A percentile compares a stretch with the other conserved stretches of the same genome.
Evolutionary conservation across 2,329 filamentous ascomycete genomes (phyloP).

Genomic region (Ophiocordyceps camponoti-floridani): DNA sequence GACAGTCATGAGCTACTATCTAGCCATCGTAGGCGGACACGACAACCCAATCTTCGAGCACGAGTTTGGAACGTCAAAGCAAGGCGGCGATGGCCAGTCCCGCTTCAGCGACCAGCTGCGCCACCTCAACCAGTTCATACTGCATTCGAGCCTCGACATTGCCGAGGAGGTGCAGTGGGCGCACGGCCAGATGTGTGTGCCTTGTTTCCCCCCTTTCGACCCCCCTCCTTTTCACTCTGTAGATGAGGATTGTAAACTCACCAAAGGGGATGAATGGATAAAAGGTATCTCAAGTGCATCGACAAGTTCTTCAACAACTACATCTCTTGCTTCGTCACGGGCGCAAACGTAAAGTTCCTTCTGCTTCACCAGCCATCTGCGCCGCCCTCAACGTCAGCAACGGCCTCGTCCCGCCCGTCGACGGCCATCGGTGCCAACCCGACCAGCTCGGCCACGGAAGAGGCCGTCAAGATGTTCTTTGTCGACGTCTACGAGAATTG

Average conservation of each 20-base stretch:
- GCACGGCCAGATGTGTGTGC: constrained; percentile 54
- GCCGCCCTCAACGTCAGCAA: constrained; percentile 15
- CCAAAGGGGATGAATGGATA: too few species aligned
- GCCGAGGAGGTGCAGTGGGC: constrained; percentile 95
- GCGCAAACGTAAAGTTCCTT: constrained; percentile 82
- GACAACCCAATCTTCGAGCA: constrained; percentile 95
- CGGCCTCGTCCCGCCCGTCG: constrained; percentile 30
- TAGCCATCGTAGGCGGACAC: constrained; percentile 85
- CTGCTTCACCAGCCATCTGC: constrained; percentile 68
- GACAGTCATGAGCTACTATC: constrained; percentile 81
- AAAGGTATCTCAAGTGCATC: constrained; percentile 86
- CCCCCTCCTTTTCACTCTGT: background rate
- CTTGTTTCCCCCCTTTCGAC: background rate
- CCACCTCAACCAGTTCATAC: constrained; percentile 93
- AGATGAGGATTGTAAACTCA: too few species aligned
- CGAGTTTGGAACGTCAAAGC: constrained; percentile 92
- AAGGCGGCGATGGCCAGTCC: constrained; percentile 80
- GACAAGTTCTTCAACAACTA: constrained; percentile 95
- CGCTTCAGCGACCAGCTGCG: constrained; percentile 78
- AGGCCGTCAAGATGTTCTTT: constrained; percentile 91
- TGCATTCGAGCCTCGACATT: constrained; percentile 85
- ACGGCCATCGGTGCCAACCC: constrained; percentile 72
- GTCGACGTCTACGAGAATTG: constrained; percentile 90
- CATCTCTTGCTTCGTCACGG: constrained; percentile 87
- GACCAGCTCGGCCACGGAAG: constrained; percentile 76